Base-by-base conservation (phyloP, 768 basidiomycete genomes). In the Auriscalpium vulgare region DNA sequence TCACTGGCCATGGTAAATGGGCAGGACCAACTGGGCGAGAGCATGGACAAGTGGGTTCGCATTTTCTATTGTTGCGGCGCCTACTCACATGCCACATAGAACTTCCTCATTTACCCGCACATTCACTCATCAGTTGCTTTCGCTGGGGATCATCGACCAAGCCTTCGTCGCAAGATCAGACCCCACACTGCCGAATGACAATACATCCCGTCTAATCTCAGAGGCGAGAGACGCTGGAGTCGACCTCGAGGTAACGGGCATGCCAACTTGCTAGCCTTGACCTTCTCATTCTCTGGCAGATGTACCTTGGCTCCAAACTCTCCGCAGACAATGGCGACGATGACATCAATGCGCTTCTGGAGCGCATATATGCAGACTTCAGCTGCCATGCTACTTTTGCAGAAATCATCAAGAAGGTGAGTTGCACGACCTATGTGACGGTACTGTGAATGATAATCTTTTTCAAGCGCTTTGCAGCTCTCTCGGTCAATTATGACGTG, bases 151-250 rank as follows among this genome's bases (percentile, higher is more conserved):
- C 29, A 64, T 91, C 37, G 80, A 87, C 43, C 71, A 74, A 48
- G 63, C 74, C 0, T 77, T 82, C 50, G 81, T 78, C 7, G 52
- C 72, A 19, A 76, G 78, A 46, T 63, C 83, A 21, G 81, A 85
- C 62, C 78, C 80, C 2, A 69, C 71, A 54, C 72, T 82, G 14
- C 68, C 74, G 0, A 78, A 76, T 55, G 80, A 84, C 47, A 65
- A 59, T 38, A 59, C 71, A 63, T 63, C 79, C 9, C 78, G 79
- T 47, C 69, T 87, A 57, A 72, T 75, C 46, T 62, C 74, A 1
- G 88, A 90, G 63, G 79, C 83, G 7, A 77, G 79, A 49, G 87
- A 88, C 57, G 71, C 72, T 55, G 78, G 80, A n/a, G 61, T 72
- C 21, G 82, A 85, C 36, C 68, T 88, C 6, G 78, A 80, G 65